Percentiles rank a stretch among this genome's conserved stretches.
Evolutionary conservation across 371 early-diverging fungal species (phyloP).

Genomic region (Lichtheimia ramosa): DNA sequence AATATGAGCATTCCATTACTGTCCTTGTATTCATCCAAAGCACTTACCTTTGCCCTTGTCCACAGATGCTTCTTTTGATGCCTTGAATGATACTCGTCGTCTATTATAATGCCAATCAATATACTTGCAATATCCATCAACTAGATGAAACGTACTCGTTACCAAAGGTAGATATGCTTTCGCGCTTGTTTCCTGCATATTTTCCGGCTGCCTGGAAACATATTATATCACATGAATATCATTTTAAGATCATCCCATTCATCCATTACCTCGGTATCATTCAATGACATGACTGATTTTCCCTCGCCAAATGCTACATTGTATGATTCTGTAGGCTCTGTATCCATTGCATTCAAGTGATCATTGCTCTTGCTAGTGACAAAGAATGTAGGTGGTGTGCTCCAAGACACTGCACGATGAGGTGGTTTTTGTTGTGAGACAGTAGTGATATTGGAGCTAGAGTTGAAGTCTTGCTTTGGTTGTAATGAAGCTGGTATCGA

Average conservation of each 20-base stretch:
- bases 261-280: not conserved
- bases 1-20: not conserved
- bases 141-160: constrained; percentile 1
- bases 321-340: not conserved
- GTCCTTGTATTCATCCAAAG: not conserved
- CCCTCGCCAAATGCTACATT: constrained; percentile 7
- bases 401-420: not conserved
- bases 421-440: no score
- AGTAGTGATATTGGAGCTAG: no score
- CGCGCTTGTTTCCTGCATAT: not conserved
- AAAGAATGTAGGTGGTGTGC: not conserved
- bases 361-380: not conserved
- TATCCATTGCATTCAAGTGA: not conserved
- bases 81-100: constrained; percentile 8
- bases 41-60: not conserved
- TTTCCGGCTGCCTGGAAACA: not conserved
- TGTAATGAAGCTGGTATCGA: no score
- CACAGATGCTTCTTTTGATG: not conserved
- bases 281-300: constrained; percentile 1
- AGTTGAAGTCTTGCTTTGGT: no score
- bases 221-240: not conserved
- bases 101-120: not conserved
- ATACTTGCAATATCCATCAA: not conserved
- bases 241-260: not conserved
- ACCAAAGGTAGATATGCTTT: not conserved